Percentiles rank a stretch among this genome's conserved stretches.
These are phyloP conservation scores for Raphanus sativus DNA, from an alignment of 345 rosid species.

Conservation along the genomic window DNA sequence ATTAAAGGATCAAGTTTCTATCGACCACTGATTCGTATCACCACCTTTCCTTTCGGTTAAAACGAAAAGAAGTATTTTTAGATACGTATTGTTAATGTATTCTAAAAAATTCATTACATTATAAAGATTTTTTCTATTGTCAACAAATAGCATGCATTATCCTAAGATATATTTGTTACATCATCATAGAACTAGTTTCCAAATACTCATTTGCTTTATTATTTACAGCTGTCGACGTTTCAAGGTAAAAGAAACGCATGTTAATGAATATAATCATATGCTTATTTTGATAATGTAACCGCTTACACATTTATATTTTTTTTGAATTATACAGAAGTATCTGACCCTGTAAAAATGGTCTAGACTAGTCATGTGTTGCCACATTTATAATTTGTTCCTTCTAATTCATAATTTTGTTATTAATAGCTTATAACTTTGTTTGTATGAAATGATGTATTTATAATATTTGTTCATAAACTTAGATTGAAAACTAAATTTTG, in stretches of 20 bases:
- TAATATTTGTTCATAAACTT: no score
- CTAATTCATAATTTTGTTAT: no score
- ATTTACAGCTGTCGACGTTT: neutral
- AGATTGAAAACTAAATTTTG: no score
- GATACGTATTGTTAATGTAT: neutral
- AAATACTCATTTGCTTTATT: no score
- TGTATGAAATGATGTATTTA: no score
- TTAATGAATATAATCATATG: neutral
- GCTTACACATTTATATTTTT: neutral
- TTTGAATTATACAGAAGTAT: no score
- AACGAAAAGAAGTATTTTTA: conserved; percentile 9
- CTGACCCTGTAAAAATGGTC: no score
- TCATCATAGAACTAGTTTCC: neutral
- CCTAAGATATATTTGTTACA: neutral
- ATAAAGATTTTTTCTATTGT: neutral
- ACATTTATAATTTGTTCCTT: no score
- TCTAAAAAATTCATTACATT: neutral
- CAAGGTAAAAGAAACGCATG: neutral
- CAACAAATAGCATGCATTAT: neutral
- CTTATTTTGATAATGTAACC: no score
- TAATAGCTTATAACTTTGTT: no score
- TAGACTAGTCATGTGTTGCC: no score
- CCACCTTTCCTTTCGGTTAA: conserved; percentile 15
- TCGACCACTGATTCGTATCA: conserved; percentile 14
- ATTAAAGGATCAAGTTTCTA: neutral